Evolutionary conservation across 2,329 filamentous ascomycete genomes (phyloP), one percentile per base, ranked within the genome.

Genomic region (Claviceps digitariae): DNA sequence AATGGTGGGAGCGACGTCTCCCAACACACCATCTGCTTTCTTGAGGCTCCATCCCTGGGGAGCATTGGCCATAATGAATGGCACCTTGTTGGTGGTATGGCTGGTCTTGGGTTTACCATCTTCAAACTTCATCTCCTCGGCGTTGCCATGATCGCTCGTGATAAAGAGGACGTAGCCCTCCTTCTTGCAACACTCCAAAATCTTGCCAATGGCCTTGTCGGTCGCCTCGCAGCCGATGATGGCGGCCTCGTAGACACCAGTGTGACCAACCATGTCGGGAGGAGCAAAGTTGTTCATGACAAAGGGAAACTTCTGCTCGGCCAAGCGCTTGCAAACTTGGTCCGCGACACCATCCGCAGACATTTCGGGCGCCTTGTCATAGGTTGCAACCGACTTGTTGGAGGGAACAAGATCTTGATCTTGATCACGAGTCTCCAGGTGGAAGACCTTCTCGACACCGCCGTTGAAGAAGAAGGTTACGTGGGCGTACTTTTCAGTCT

Each of bases 401-500:
- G 89, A 95, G 50, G 90, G 84, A 47, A 98, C 90, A 4, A 84
- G 74, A 66, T 84, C 81, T 67, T 84, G 81, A 29, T 70, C 72
- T 76, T 95, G 86, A 64, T 98, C 93, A 60, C 93, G 87, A 57
- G 84, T 83, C 74, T 98, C 93, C 48, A 90, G 84, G 52, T 86
- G 83, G 73, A 96, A 98, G 58, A 88, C 87, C 76, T 96, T 95
- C 76, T 98, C 93, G 52, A 95, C 87, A 66, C 93, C 93, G 54
- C 93, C 93, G 74, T 98, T 98, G 84, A 97, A 97, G 81, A 97
- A 97, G 81, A 97, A 97, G 54, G 93, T 97, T 59, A 98, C 93
- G 74, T 98, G 93, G 38, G 93, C 93, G 71, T 98, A 98, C 77
- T 98, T 98, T 72, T 98, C 93, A 2, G 93, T 98, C 79, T 98